phyloP scores from a whole-genome alignment of 2,329 filamentous ascomycete genomes.

The Curvularia hawaiiensis region DNA sequence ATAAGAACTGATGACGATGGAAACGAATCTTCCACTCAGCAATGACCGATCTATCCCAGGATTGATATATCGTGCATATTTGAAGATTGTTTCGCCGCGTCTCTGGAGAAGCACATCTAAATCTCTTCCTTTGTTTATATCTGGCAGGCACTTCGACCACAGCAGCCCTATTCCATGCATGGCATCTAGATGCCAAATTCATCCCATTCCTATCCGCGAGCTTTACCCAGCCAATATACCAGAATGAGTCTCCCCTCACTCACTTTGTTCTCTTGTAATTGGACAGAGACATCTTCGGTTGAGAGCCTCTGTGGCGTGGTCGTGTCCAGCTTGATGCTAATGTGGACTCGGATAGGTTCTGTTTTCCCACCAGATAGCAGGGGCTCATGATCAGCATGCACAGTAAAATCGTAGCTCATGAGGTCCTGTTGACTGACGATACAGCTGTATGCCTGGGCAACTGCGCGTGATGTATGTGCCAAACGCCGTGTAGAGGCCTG shows the following conservation, averaged over 20 bases:
- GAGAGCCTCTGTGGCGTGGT: not conserved
- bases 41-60: not conserved
- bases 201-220: not conserved
- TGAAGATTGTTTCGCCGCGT: not conserved
- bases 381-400: not conserved
- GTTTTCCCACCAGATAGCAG: not conserved
- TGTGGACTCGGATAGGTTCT: not conserved
- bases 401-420: not conserved
- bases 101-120: not conserved
- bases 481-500: slow-evolving; percentile 1
- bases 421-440: not conserved
- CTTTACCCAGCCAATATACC: not conserved
- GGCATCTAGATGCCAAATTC: no score
- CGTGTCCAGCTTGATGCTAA: not conserved
- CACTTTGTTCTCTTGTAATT: not conserved
- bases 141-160: not conserved
- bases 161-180: no score
- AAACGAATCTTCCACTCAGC: not conserved
- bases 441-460: not conserved
- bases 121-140: not conserved
- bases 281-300: no score
- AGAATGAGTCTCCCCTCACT: no score
- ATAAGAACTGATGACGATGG: not conserved
- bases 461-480: slow-evolving; percentile 3
- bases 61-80: not conserved